Evolutionary conservation across 2,329 filamentous ascomycete genomes (phyloP).

Genomic region (Clarireedia monteithiana): DNA sequence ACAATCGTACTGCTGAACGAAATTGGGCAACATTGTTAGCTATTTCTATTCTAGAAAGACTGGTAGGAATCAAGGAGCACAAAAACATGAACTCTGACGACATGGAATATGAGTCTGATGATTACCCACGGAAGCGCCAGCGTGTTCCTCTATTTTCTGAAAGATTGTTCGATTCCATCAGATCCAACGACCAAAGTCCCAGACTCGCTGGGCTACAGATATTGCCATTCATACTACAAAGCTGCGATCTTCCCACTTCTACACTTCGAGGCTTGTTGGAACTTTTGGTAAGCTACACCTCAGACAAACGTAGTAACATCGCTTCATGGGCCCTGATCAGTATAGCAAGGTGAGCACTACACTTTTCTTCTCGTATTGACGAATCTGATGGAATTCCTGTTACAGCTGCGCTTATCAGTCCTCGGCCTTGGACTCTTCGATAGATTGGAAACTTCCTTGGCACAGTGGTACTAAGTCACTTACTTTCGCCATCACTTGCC

Average conservation of each 20-base stretch:
- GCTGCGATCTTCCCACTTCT: constrained; percentile 38
- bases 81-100: constrained; percentile 1
- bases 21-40: constrained; percentile 53
- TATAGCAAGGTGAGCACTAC: constrained; percentile 59
- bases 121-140: constrained; percentile 27
- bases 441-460: constrained; percentile 69
- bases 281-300: constrained; percentile 49
- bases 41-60: constrained; percentile 47
- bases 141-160: constrained; percentile 18
- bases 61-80: constrained; percentile 18
- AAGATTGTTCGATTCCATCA: constrained; percentile 23
- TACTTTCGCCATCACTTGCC: constrained; percentile 61
- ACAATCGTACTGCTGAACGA: constrained; percentile 44
- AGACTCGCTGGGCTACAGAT: constrained; percentile 39
- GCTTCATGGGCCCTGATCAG: constrained; percentile 80
- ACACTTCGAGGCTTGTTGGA: constrained; percentile 49
- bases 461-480: constrained; percentile 64
- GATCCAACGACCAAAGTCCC: constrained; percentile 17
- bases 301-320: constrained; percentile 59
- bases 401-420: constrained; percentile 40
- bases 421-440: constrained; percentile 30
- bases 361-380: not conserved
- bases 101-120: constrained; percentile 11
- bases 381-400: constrained; percentile 11
- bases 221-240: constrained; percentile 41